Percentiles rank a stretch among this genome's conserved stretches.
Evolutionary conservation across 495 filamentous ascomycete species (phyloP).

Genomic region (Lophium mytilinum): DNA sequence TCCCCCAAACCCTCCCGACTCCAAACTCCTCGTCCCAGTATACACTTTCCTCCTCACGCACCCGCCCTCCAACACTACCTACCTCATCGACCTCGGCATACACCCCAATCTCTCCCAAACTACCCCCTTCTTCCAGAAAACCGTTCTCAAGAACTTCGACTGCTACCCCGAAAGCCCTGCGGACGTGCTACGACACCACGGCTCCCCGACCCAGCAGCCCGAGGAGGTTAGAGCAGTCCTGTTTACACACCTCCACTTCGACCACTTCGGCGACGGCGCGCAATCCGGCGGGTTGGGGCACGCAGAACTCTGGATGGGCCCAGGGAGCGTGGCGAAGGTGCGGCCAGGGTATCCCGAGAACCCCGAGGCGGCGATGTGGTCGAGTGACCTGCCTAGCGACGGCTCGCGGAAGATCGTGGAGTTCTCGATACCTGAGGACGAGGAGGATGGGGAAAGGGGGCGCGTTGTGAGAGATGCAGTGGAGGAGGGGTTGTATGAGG

Average conservation of each 20-base stretch:
- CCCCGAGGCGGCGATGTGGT: background rate
- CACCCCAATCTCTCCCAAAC: constrained; percentile 11
- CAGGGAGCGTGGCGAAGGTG: constrained; percentile 12
- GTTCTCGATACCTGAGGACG: background rate
- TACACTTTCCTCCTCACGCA: constrained; percentile 14
- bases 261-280: constrained; percentile 16
- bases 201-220: constrained; percentile 4
- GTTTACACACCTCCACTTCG: constrained; percentile 16
- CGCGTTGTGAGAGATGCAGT: background rate
- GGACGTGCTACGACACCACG: constrained; percentile 5
- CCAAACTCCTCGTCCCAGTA: constrained; percentile 6
- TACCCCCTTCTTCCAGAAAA: constrained; percentile 6
- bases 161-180: constrained; percentile 1
- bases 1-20: constrained; percentile 3
- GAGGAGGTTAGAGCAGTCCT: constrained; percentile 9
- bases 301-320: constrained; percentile 15
- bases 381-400: constrained; percentile 3
- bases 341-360: constrained; percentile 14
- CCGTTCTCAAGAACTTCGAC: constrained; percentile 1
- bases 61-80: background rate
- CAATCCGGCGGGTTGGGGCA: constrained; percentile 1
- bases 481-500: constrained; percentile 14
- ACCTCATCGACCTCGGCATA: constrained; percentile 20
- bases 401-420: constrained; percentile 15
- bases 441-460: no score